A percentile compares a stretch with the other conserved stretches of the same genome.
phyloP scores from a whole-genome alignment of 208 protist genomes.

The Wallacemonas sp. region DNA sequence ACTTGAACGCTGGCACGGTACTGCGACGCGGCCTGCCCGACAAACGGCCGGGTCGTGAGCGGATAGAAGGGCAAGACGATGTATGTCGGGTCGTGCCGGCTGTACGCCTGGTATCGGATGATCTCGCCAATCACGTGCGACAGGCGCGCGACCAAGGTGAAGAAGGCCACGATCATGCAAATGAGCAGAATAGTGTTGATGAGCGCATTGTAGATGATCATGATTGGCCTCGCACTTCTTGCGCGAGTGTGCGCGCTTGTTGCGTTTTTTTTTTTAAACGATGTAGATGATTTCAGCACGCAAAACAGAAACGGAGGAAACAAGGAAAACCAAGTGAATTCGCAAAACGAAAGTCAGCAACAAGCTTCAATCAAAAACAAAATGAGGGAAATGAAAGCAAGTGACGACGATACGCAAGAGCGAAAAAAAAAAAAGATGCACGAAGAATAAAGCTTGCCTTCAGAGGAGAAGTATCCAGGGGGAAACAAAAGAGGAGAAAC shows the following conservation, averaged over 20 bases:
- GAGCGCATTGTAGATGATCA: constrained; percentile 27
- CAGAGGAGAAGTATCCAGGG: too few relatives aligned
- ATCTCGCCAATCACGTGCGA: constrained; percentile 27
- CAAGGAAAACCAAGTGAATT: neutral
- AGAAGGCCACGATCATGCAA: constrained; percentile 28
- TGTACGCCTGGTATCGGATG: constrained; percentile 24
- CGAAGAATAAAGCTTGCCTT: too few relatives aligned
- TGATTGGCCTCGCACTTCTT: constrained; percentile 19
- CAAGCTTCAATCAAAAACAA: constrained; percentile 11
- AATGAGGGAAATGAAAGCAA: constrained; percentile 3
- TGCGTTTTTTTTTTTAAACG: neutral
- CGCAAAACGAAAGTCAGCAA: constrained; percentile 1
- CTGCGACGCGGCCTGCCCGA: constrained; percentile 43
- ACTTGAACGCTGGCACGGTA: constrained; percentile 19
- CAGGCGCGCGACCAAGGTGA: constrained; percentile 25
- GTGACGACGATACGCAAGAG: neutral
- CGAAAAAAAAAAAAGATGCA: constrained; percentile 14
- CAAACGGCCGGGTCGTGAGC: constrained; percentile 47
- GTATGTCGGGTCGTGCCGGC: constrained; percentile 27
- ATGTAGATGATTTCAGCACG: neutral
- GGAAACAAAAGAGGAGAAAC: too few relatives aligned
- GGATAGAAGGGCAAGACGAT: constrained; percentile 51
- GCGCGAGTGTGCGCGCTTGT: too few relatives aligned
- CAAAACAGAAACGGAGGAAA: neutral
- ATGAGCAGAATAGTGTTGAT: constrained; percentile 42